These are phyloP conservation scores for Pholiota microspora DNA, from an alignment of 768 basidiomycete species.

Conservation along the genomic window DNA sequence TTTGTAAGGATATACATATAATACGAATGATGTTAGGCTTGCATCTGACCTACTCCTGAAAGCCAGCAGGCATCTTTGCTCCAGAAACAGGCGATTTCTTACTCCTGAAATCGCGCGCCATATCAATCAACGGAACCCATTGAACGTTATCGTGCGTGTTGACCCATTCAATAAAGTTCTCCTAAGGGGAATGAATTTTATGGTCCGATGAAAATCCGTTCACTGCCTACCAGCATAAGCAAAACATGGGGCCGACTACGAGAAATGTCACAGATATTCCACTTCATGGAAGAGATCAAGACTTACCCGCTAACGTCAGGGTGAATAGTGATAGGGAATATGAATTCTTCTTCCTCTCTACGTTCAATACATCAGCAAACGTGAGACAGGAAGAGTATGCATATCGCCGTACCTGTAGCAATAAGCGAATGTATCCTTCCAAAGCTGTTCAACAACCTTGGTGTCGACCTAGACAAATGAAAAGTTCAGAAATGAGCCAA, in stretches of 20 bases:
- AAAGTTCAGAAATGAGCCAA: background rate
- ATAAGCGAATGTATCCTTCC: conserved; percentile 76
- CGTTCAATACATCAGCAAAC: too few relatives aligned
- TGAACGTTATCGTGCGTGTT: conserved; percentile 67
- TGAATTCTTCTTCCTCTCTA: conserved; percentile 63
- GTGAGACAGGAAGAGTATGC: too few relatives aligned
- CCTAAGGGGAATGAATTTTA: conserved; percentile 29
- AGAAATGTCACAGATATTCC: background rate
- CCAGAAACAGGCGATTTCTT: conserved; percentile 45
- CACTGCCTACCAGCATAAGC: conserved; percentile 62
- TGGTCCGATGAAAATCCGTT: background rate
- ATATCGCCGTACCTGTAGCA: conserved; percentile 54
- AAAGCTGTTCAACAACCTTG: conserved; percentile 65
- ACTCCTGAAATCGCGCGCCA: conserved; percentile 59
- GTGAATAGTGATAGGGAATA: conserved; percentile 79
- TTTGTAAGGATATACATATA: too few relatives aligned
- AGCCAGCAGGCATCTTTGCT: conserved; percentile 55
- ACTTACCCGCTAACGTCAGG: conserved; percentile 71
- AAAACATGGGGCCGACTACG: conserved; percentile 64
- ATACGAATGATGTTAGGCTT: too few relatives aligned
- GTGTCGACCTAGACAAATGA: conserved; percentile 49
- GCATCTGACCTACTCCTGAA: conserved; percentile 23
- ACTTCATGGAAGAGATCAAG: conserved; percentile 5
- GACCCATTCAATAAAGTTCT: conserved; percentile 74
- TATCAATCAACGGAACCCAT: conserved; percentile 70